These are phyloP conservation scores for Leccinellum rugosiceps DNA, from an alignment of 768 basidiomycete genomes.

Conservation along the genomic window DNA sequence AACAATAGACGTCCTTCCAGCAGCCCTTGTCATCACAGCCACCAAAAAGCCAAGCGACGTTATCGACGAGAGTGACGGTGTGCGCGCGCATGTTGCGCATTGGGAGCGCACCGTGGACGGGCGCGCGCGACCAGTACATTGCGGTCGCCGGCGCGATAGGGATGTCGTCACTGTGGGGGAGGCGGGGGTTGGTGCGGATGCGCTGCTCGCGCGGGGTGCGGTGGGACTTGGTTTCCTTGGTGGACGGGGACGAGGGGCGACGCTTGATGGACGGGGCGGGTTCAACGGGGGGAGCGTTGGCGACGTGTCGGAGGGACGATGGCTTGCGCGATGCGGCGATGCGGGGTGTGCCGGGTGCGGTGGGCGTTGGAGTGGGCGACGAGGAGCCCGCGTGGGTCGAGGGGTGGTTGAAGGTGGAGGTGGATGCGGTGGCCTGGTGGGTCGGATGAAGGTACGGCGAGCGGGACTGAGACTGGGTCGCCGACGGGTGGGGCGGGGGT, in stretches of 20 bases:
- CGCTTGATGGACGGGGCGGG: constrained; percentile 25
- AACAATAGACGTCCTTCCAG: constrained; percentile 75
- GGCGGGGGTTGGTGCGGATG: constrained; percentile 48
- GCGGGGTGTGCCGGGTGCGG: constrained; percentile 26
- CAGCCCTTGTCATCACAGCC: constrained; percentile 82
- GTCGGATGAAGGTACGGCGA: constrained; percentile 40
- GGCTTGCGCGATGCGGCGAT: constrained; percentile 27
- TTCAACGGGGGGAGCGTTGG: constrained; percentile 28
- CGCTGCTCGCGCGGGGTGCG: constrained; percentile 29
- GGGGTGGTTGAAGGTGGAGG: constrained; percentile 33
- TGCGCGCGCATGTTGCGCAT: constrained; percentile 75
- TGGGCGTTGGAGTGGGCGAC: constrained; percentile 15
- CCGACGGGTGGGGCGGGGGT: constrained; percentile 6
- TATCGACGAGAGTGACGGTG: constrained; percentile 79
- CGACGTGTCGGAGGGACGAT: constrained; percentile 29
- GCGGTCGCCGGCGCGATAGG: constrained; percentile 63
- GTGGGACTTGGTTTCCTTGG: constrained; percentile 21
- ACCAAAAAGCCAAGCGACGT: constrained; percentile 83
- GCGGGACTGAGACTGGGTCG: constrained; percentile 14
- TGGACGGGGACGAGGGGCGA: constrained; percentile 27
- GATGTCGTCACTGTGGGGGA: constrained; percentile 60
- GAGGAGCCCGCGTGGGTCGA: neutral
- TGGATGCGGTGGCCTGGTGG: constrained; percentile 33
- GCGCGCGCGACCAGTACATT: constrained; percentile 86
- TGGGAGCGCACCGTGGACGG: constrained; percentile 70